phyloP scores from a whole-genome alignment of 1,284 basidiomycete species.

The Irpex sp. region DNA sequence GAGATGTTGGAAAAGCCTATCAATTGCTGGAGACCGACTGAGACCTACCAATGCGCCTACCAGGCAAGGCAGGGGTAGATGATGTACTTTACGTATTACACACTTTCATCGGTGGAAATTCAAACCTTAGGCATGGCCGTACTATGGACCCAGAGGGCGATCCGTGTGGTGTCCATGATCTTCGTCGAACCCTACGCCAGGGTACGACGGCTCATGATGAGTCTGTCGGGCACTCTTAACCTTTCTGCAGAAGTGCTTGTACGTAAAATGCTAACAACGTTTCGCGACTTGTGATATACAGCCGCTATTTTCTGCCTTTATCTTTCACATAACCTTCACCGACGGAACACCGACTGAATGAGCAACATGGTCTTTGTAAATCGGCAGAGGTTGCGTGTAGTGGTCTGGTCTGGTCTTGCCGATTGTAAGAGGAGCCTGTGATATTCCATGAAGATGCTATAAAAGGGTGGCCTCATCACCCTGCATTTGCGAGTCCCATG shows the following conservation, averaged over 20 bases:
- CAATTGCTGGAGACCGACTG: conserved; percentile 18
- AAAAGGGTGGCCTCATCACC: neutral
- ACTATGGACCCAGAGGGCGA: too few relatives aligned
- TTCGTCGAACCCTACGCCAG: neutral
- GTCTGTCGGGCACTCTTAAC: neutral
- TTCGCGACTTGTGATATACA: neutral
- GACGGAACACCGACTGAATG: conserved; percentile 5
- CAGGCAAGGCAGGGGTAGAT: too few relatives aligned
- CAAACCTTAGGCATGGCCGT: neutral
- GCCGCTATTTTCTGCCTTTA: neutral
- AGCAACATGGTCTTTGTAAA: neutral
- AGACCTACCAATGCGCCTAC: neutral
- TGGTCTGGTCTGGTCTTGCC: too few relatives aligned
- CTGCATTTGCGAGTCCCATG: neutral
- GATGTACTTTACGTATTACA: too few relatives aligned
- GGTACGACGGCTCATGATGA: neutral
- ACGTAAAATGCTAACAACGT: conserved; percentile 1
- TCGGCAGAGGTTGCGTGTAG: neutral
- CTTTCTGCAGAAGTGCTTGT: neutral
- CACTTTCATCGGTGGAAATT: neutral
- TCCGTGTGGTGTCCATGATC: neutral
- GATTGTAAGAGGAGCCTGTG: neutral
- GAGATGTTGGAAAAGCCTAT: conserved; percentile 22
- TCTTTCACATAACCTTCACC: neutral
- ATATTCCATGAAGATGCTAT: neutral